Conservation (phyloP, 129 eudicot species). For the Escallonia rubra region DNA sequence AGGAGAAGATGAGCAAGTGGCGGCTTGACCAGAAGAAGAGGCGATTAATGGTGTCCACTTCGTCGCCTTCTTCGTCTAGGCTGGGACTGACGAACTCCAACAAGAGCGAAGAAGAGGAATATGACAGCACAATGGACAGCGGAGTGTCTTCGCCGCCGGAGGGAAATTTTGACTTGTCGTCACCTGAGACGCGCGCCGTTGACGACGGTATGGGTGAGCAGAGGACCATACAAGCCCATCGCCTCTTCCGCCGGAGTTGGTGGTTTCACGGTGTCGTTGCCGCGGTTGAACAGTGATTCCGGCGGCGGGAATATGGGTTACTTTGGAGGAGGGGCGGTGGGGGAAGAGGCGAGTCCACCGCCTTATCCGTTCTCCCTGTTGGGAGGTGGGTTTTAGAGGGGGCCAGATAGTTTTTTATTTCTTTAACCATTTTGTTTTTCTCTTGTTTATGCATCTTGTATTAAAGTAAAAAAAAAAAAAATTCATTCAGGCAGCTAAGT, state of each 20-base stretch:
- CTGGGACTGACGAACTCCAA: no score
- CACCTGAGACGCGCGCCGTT: conserved; percentile 27
- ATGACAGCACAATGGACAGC: no score
- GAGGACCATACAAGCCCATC: not conserved
- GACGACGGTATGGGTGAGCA: conserved; percentile 21
- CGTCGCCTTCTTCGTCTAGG: conserved; percentile 9
- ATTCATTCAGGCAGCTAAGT: not conserved
- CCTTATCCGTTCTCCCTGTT: conserved; percentile 69
- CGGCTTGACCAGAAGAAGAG: conserved; percentile 31
- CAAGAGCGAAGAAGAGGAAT: no score
- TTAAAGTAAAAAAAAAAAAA: not conserved
- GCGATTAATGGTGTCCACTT: conserved; percentile 23
- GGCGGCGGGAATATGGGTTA: conserved; percentile 18
- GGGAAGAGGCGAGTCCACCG: conserved; percentile 33
- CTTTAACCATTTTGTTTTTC: not conserved
- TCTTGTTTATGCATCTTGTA: not conserved
- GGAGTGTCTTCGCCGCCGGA: conserved; percentile 21
- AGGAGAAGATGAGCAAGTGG: conserved; percentile 28
- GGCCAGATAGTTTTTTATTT: not conserved
- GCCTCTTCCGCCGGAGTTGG: conserved; percentile 4
- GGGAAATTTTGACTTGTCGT: conserved; percentile 22
- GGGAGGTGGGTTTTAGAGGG: conserved; percentile 60
- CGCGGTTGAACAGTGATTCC: not conserved
- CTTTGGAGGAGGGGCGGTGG: conserved; percentile 24
- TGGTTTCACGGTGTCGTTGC: conserved; percentile 6